Percentiles rank a stretch among this genome's conserved stretches.
These are phyloP conservation scores for Urostyla sp. DNA, from an alignment of 73 alveolate genomes.

Conservation along the genomic window DNA sequence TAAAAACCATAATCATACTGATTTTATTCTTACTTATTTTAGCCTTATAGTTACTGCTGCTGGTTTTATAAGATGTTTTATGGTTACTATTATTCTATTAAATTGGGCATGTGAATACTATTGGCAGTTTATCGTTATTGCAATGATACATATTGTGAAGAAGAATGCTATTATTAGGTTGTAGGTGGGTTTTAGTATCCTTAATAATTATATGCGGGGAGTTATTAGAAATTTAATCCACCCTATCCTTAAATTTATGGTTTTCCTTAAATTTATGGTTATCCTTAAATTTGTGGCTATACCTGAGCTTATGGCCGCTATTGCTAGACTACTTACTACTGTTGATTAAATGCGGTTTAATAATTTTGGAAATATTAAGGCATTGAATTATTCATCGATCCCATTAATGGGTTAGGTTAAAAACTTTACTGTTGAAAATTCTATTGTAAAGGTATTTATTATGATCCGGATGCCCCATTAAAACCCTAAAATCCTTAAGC, in stretches of 20 bases:
- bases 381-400: not conserved
- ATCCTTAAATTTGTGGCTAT: not conserved
- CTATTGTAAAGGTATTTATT: slow-evolving; percentile 1
- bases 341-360: not conserved
- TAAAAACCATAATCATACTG: not conserved
- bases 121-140: too few relatives aligned
- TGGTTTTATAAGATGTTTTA: too few relatives aligned
- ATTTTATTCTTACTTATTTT: too few relatives aligned
- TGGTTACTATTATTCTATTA: too few relatives aligned
- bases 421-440: not conserved
- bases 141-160: too few relatives aligned
- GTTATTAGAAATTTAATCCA: too few relatives aligned
- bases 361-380: not conserved
- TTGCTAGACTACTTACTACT: not conserved
- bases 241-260: too few relatives aligned
- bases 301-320: not conserved
- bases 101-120: not conserved
- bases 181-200: too few relatives aligned
- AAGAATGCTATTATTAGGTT: too few relatives aligned
- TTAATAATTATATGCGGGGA: too few relatives aligned
- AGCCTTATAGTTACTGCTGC: too few relatives aligned
- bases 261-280: too few relatives aligned
- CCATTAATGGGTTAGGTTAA: not conserved
- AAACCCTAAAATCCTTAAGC: not conserved
- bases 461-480: not conserved